Evolutionary conservation across 2,329 filamentous ascomycete species (phyloP).

Genomic region (Cercospora canescens): DNA sequence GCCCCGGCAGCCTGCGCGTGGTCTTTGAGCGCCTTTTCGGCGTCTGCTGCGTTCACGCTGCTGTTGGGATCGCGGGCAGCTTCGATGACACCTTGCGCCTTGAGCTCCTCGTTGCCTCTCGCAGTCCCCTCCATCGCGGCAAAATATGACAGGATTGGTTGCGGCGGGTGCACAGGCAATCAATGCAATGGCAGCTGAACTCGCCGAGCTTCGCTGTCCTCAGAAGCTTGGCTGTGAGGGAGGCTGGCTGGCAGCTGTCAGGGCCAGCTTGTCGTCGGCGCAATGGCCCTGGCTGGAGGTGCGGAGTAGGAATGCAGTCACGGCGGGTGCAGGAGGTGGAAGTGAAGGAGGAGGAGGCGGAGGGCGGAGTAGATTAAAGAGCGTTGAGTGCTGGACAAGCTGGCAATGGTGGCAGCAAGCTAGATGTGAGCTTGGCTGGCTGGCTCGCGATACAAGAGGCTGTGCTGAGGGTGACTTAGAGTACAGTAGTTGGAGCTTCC

Average conservation of each 20-base stretch:
- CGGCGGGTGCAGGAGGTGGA: background rate
- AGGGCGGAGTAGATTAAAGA: background rate
- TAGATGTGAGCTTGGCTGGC: background rate
- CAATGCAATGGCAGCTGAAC: background rate
- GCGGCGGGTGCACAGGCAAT: background rate
- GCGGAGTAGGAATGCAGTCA: background rate
- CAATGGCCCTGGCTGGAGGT: background rate
- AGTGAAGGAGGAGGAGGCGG: background rate
- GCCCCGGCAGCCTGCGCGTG: slow-evolving; percentile 79
- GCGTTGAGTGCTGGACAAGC: background rate
- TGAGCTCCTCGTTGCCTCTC: slow-evolving; percentile 60
- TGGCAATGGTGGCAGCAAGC: background rate
- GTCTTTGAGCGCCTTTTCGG: slow-evolving; percentile 71
- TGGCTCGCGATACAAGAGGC: background rate
- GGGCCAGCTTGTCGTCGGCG: slow-evolving; percentile 3
- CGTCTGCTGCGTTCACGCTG: slow-evolving; percentile 66
- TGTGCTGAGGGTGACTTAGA: no score
- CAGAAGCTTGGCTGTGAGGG: background rate
- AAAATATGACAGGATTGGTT: background rate
- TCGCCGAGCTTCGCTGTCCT: background rate
- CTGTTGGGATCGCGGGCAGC: slow-evolving; percentile 72
- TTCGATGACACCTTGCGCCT: slow-evolving; percentile 77
- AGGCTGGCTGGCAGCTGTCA: background rate
- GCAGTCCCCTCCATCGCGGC: slow-evolving; percentile 30
- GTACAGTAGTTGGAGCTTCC: background rate